Conservation (phyloP, 1,284 basidiomycete species). For the Porphyrellus sp. region DNA sequence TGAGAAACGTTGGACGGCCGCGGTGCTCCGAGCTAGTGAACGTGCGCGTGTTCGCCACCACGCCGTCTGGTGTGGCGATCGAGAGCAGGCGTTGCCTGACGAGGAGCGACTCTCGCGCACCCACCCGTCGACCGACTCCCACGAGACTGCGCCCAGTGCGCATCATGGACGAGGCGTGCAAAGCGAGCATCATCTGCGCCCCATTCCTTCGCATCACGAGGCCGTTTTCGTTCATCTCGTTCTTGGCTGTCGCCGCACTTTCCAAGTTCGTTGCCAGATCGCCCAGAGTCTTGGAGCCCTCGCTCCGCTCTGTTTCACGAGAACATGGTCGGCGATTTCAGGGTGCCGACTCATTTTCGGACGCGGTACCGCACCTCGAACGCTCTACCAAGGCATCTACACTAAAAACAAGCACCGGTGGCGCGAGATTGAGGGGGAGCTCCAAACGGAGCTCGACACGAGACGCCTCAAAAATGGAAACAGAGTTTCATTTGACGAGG, state of each 20-base stretch:
- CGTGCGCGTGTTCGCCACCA: not conserved
- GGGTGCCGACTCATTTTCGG: constrained; percentile 8
- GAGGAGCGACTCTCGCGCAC: not conserved
- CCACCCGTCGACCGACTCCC: constrained; percentile 8
- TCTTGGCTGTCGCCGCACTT: not conserved
- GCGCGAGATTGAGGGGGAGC: not conserved
- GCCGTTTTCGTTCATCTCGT: not conserved
- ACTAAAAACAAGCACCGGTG: constrained; percentile 8
- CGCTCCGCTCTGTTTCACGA: not conserved
- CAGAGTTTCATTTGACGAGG: constrained; percentile 16
- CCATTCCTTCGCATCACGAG: not conserved
- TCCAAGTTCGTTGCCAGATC: not conserved
- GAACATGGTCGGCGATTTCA: not conserved
- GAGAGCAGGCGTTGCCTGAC: not conserved
- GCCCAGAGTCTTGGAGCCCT: not conserved
- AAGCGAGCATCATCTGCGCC: too few species aligned
- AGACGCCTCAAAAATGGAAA: constrained; percentile 18
- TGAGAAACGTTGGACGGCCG: constrained; percentile 8
- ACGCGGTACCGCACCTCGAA: constrained; percentile 12
- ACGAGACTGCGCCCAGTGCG: not conserved
- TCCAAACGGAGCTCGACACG: constrained; percentile 9
- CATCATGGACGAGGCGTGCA: not conserved
- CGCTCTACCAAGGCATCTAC: not conserved
- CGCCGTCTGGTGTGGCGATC: not conserved
- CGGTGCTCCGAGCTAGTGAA: constrained; percentile 11